Evolutionary conservation across 345 rosid species (phyloP), one percentile per base, ranked within the genome.

Genomic region (Hirschfeldia incana): DNA sequence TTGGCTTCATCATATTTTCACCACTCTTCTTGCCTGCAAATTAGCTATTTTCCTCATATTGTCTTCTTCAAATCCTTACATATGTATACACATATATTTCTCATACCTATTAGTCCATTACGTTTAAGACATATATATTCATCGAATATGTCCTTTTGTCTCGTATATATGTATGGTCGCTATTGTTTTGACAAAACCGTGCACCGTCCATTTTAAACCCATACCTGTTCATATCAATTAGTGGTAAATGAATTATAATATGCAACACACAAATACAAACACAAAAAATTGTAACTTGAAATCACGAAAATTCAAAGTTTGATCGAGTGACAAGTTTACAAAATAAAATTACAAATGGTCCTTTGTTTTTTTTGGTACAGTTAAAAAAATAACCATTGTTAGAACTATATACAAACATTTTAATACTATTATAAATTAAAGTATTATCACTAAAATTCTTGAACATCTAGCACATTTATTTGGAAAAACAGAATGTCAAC

Each of bases 11-110:
- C 74, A 60, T 72, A 39, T 29, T 32, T 78, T 69, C 66, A 72
- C 81, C 81, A 78, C 69, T 78, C 68, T 73, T 78, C 67, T 33
- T 72, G 77, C 81, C 81, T 78, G 6, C 68, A 72, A 66, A 42
- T 72, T 66, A 78, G 62, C 49, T 36, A 8, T 3, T 65, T 33
- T 61, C 17, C 10, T 42, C 29, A 60, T 65, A 65, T 73, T 26
- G 49, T 49, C 65, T 79, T 61, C 57, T 27, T 26, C 1, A 27
- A 59, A 3, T 10, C n/a, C 15, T 59, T 27, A 9, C 63, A 12
- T 57, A 21, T 11, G 27, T 55, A 12, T 57, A 58, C 10, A 15
- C 12, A 33, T 27, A 32, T 51, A 44, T 28, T 63, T 28, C 3
- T 16, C 12, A 39, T 16, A 28, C 13, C 30, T 49, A 9, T 32